phyloP scores from a whole-genome alignment of 2,329 filamentous ascomycete species.

The Penicillium capsulatum region DNA sequence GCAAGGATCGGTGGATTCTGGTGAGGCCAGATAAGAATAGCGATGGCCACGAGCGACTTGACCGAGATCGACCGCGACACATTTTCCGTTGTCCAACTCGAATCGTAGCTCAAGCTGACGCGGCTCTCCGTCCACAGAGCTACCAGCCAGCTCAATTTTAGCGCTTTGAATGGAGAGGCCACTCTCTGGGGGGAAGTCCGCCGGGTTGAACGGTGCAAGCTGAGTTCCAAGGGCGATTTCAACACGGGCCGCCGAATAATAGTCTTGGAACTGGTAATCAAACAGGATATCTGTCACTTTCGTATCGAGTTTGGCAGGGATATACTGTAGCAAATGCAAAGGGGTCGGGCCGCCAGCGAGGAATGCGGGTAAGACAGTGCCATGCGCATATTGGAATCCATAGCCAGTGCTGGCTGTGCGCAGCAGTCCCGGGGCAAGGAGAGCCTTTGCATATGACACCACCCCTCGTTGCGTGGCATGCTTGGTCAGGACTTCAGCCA shows the following conservation, averaged over 20 bases:
- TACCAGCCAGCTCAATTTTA: not conserved
- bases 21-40: slow-evolving; percentile 18
- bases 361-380: slow-evolving; percentile 21
- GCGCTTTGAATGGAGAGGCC: not conserved
- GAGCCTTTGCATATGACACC: slow-evolving; percentile 9
- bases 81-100: slow-evolving; percentile 6
- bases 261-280: slow-evolving; percentile 19
- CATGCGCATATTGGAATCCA: slow-evolving; percentile 24
- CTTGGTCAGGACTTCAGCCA: slow-evolving; percentile 15
- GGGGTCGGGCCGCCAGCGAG: slow-evolving; percentile 10
- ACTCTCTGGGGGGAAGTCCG: not conserved
- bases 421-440: slow-evolving; percentile 10
- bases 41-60: slow-evolving; percentile 22
- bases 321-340: slow-evolving; percentile 21
- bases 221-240: slow-evolving; percentile 12
- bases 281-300: slow-evolving; percentile 10
- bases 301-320: slow-evolving; percentile 15
- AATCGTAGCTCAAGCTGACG: slow-evolving; percentile 12
- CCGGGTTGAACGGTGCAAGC: not conserved
- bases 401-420: slow-evolving; percentile 11
- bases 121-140: not conserved
- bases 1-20: not conserved
- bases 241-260: slow-evolving; percentile 17
- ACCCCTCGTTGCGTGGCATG: slow-evolving; percentile 11
- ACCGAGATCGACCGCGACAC: slow-evolving; percentile 17